Base-by-base conservation (phyloP, 371 early-diverging fungal genomes). In the Circinella umbellata region DNA sequence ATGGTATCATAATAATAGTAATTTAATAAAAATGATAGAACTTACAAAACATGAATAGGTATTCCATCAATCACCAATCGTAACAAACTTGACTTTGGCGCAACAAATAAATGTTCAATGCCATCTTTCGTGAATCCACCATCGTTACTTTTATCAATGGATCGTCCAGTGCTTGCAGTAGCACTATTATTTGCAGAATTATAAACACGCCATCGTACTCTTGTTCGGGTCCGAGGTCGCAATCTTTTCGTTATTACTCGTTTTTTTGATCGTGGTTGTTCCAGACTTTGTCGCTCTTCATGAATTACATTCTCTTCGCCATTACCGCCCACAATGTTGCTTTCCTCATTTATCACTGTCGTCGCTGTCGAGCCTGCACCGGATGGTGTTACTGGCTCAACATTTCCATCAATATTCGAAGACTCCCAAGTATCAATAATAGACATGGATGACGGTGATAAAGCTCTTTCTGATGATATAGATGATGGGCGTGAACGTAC, bases 41-140 rank as follows among this genome's bases (percentile, higher is more conserved):
- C 88, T 84, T 84, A 89, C 89, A 88, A 88, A 35, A 88, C 88
- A 77, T 86, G 88, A 53, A 86, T 88, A 4, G 90, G 79, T 46
- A 88, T 90, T 9, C 87, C 87, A 76, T 90, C 90, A 51, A 90
- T 84, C 39, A 90, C 85, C 39, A 88, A 64, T 4, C 90, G 84
- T 46, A 88, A 64, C 4, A 90, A 67, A 18, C 85, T 81, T 14
- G 88, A 82, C 60, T 85, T 87, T 6, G 88, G 90, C 14, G 78
- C 76, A 1, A 80, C 75, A 34, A 81, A 68, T 27, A 80, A 75
- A 3, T 73, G 78, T 47, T 83, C 80, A 9, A 70, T 63, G 0
- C 74, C 75, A 38, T 64, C 68, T 20, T 68, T 64, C 18, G 14
- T 61, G 37, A 51, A 47, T 18, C 57, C 57, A 34, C 34, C 34